These are phyloP conservation scores for Theobroma grandiflorum DNA, from an alignment of 441 rosid genomes.

Conservation along the genomic window DNA sequence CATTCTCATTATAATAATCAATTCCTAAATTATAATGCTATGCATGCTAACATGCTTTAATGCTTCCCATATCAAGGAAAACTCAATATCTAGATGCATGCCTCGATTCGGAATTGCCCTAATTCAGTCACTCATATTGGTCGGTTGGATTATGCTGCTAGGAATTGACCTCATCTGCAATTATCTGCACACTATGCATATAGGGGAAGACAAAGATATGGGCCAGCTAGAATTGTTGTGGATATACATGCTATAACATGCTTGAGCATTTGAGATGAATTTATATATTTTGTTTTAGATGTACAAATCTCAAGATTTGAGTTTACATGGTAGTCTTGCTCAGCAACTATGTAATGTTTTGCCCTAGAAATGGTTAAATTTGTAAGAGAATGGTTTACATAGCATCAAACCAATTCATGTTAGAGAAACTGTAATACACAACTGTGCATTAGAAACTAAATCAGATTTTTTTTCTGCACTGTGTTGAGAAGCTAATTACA, in stretches of 20 bases:
- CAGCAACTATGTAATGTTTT: background rate
- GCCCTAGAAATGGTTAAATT: background rate
- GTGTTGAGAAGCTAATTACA: background rate
- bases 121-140: background rate
- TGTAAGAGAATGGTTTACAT: background rate
- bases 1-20: background rate
- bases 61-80: conserved; percentile 15
- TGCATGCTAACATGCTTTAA: conserved; percentile 4
- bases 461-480: background rate
- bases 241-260: background rate
- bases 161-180: background rate
- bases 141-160: background rate
- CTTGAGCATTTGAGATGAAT: background rate
- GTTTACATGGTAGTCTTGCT: background rate
- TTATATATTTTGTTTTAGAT: background rate
- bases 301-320: background rate
- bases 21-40: background rate
- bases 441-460: background rate
- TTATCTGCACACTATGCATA: background rate
- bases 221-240: background rate
- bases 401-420: background rate
- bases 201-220: background rate
- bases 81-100: background rate
- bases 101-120: background rate
- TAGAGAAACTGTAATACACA: background rate